Conservation (phyloP, 352 stramenopile species). For the Phytophthora lateralis region DNA sequence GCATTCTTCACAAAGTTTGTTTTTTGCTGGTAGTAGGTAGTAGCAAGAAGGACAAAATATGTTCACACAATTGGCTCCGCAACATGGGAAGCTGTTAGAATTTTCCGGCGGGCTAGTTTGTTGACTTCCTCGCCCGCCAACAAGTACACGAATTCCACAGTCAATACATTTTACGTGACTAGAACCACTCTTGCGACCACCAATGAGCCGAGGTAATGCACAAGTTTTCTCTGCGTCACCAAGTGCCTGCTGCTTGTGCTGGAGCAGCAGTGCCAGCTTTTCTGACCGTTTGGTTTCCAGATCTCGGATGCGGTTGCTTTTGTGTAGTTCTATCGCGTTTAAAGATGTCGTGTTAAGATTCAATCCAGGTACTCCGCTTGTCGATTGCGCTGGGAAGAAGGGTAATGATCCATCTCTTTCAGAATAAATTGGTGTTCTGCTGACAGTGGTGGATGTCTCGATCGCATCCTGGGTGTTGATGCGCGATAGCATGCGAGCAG, state of each 20-base stretch:
- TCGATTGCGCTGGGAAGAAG: conserved; percentile 11
- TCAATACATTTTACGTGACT: conserved; percentile 61
- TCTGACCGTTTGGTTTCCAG: conserved; percentile 67
- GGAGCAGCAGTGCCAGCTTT: conserved; percentile 46
- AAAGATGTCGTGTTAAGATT: conserved; percentile 2
- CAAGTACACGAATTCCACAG: conserved; percentile 45
- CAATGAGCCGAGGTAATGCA: conserved; percentile 68
- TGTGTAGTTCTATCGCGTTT: conserved; percentile 46
- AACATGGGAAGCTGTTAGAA: conserved; percentile 35
- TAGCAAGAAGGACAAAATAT: conserved; percentile 67
- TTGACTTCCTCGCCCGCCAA: conserved; percentile 36
- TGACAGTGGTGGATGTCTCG: conserved; percentile 8
- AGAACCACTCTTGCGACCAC: conserved; percentile 71
- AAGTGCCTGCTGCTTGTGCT: conserved; percentile 62
- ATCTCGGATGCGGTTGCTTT: conserved; percentile 54
- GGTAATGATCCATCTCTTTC: conserved; percentile 7
- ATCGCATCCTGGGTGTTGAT: conserved; percentile 5
- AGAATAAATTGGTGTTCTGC: conserved; percentile 11
- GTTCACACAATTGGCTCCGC: conserved; percentile 63
- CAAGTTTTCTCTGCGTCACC: conserved; percentile 60
- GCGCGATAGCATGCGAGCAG: conserved; percentile 8
- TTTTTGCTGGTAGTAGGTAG: conserved; percentile 41
- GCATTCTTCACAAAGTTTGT: conserved; percentile 77
- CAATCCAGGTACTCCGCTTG: conserved; percentile 8
- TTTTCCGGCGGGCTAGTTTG: background rate